Base-by-base conservation (phyloP, 2,329 filamentous ascomycete genomes). In the Zymoseptoria brevis region DNA sequence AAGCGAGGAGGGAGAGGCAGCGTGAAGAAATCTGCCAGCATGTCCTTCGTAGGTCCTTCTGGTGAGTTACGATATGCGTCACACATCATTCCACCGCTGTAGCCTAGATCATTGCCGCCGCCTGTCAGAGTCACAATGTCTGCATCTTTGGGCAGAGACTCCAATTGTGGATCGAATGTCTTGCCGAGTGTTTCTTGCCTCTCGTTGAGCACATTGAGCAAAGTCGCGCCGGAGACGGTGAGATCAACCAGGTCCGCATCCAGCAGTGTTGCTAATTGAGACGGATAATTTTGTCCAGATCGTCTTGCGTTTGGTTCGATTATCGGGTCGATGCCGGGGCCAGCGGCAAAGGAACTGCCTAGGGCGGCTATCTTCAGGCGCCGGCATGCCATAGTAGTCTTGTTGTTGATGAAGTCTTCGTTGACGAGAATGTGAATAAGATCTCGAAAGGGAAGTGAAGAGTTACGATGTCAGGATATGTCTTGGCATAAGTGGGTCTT, bases 201-300 rank as follows among this genome's bases (percentile, higher is more conserved):
- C 29, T 74, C 72, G 8, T 66, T 64, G 11, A 74, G 61, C 30
- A 76, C 68, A 61, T 76, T 74, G 6, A 72, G 65, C 8, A 77
- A 69, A 1, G 72, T 75, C 1, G 75, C 73, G 58, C 75, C 74
- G 7, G 72, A 74, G 4, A 75, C 71, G 11, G 69, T 62, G 49
- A 66, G 57, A 58, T 67, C 65, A 19, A 60, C 62, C 7, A 64
- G 50, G 7, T 61, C 66, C 2, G 75, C 67, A 55, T 73, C 67
- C 2, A 71, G 68, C 52, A 55, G 58, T 5, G 62, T 48, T 2
- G 71, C 61, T 1, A 76, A 61, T 3, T 75, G 69, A 24, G 70
- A 69, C 6, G 74, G 70, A 58, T 73, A 76, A 59, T 77, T 77
- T 49, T 66, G 65, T 11, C 62, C 69, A 9, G 74, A 75, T 16